Conservation (phyloP, 306 rosid genomes). For the cucumber (Cucumis sativus) region Cucumber_9930_V3 NC_026659.2:26634001-26634500, state of each 20-base stretch:
- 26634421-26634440: slow-evolving; percentile 31
- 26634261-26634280: slow-evolving; percentile 49
- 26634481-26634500: slow-evolving; percentile 13
- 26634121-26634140: slow-evolving; percentile 33
- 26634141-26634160: slow-evolving; percentile 25
- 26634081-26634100: slow-evolving; percentile 42
- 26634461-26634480: slow-evolving; percentile 26
- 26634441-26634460: slow-evolving; percentile 33
- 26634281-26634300: slow-evolving; percentile 28
- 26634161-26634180: slow-evolving; percentile 40
- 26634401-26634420: background rate
- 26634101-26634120: slow-evolving; percentile 53
- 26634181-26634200: slow-evolving; percentile 22
- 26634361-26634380: slow-evolving; percentile 35
- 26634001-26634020: slow-evolving; percentile 26
- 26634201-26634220: slow-evolving; percentile 23
- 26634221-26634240: slow-evolving; percentile 16
- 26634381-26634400: slow-evolving; percentile 34
- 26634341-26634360: slow-evolving; percentile 44
- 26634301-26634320: slow-evolving; percentile 40
- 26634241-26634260: slow-evolving; percentile 37
- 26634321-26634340: slow-evolving; percentile 26
- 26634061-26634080: slow-evolving; percentile 30
- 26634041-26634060: slow-evolving; percentile 49
- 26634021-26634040: slow-evolving; percentile 45